Percentiles rank a stretch among this genome's conserved stretches.
phyloP scores from a whole-genome alignment of 1,284 basidiomycete species.

The Moesziomyces sp. region DNA sequence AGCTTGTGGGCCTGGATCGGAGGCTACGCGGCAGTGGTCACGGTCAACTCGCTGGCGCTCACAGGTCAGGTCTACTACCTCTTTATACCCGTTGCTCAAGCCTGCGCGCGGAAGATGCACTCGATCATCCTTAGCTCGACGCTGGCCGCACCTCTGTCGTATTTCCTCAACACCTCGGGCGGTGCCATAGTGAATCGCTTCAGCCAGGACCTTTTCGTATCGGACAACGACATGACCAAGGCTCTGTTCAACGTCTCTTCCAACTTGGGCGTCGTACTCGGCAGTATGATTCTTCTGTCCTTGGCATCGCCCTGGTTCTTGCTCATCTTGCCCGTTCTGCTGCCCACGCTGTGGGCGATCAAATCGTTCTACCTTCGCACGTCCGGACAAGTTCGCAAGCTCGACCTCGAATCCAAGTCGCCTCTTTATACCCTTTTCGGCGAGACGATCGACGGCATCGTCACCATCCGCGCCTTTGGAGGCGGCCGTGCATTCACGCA shows the following conservation, averaged over 20 bases:
- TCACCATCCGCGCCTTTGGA: slow-evolving; percentile 85
- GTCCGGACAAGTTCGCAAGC: slow-evolving; percentile 20
- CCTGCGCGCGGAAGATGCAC: too few species aligned
- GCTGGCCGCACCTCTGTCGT: too few species aligned
- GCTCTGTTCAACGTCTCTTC: too few species aligned
- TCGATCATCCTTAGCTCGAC: too few species aligned
- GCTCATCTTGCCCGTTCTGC: slow-evolving; percentile 21
- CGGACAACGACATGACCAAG: too few species aligned
- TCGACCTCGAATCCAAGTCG: slow-evolving; percentile 49
- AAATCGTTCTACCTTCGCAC: slow-evolving; percentile 41
- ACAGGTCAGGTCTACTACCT: too few species aligned
- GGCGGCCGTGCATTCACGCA: slow-evolving; percentile 78
- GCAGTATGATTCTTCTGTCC: slow-evolving; percentile 1
- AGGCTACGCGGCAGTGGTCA: too few species aligned
- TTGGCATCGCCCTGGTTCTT: slow-evolving; percentile 42
- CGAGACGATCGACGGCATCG: slow-evolving; percentile 79
- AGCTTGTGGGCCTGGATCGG: neutral
- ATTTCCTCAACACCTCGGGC: too few species aligned
- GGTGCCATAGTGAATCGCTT: too few species aligned
- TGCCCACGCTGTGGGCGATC: slow-evolving; percentile 35
- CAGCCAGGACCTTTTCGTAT: too few species aligned
- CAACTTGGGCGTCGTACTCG: neutral
- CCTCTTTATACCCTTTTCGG: slow-evolving; percentile 50
- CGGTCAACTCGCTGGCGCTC: too few species aligned
- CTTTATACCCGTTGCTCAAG: too few species aligned